A percentile compares a stretch with the other conserved stretches of the same genome.
Conservation (phyloP, 2,329 filamentous ascomycete genomes). For the Cladophialophora carrionii region DNA sequence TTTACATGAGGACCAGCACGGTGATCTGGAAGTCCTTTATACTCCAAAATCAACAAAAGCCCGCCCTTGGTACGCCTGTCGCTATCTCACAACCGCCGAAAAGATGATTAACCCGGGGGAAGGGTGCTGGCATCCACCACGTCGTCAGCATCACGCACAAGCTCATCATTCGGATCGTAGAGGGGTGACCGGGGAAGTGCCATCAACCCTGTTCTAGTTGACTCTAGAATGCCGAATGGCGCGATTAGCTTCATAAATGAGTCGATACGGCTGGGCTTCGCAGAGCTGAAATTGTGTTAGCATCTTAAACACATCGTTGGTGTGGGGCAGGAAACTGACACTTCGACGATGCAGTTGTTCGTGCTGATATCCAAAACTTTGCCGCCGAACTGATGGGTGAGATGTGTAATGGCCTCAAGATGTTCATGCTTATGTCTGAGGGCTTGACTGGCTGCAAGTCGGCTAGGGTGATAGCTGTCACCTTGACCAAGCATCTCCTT, state of each 20-base stretch:
- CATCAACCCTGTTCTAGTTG: slow-evolving; percentile 93
- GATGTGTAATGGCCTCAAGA: slow-evolving; percentile 91
- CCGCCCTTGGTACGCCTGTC: slow-evolving; percentile 11
- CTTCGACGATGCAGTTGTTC: slow-evolving; percentile 96
- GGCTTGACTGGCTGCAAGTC: slow-evolving; percentile 82
- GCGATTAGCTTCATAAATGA: slow-evolving; percentile 95
- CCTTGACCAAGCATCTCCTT: slow-evolving; percentile 40
- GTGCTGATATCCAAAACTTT: slow-evolving; percentile 98
- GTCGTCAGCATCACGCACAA: slow-evolving; percentile 87
- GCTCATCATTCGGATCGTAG: slow-evolving; percentile 70
- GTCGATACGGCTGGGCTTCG: slow-evolving; percentile 91
- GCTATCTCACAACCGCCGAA: slow-evolving; percentile 8
- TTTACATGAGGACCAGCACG: slow-evolving; percentile 6
- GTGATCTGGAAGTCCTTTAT: slow-evolving; percentile 5
- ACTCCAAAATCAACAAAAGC: slow-evolving; percentile 12
- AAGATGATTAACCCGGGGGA: slow-evolving; percentile 71
- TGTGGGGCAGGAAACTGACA: slow-evolving; percentile 63
- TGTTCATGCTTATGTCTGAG: slow-evolving; percentile 97
- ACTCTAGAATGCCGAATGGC: slow-evolving; percentile 95
- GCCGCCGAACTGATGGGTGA: slow-evolving; percentile 95
- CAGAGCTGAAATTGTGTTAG: slow-evolving; percentile 62
- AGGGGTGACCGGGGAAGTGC: slow-evolving; percentile 91
- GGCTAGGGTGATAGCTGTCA: slow-evolving; percentile 83
- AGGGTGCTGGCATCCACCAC: slow-evolving; percentile 93
- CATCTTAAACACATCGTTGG: slow-evolving; percentile 31